Evolutionary conservation across 495 filamentous ascomycete genomes (phyloP).

Genomic region (Collariella sp.): DNA sequence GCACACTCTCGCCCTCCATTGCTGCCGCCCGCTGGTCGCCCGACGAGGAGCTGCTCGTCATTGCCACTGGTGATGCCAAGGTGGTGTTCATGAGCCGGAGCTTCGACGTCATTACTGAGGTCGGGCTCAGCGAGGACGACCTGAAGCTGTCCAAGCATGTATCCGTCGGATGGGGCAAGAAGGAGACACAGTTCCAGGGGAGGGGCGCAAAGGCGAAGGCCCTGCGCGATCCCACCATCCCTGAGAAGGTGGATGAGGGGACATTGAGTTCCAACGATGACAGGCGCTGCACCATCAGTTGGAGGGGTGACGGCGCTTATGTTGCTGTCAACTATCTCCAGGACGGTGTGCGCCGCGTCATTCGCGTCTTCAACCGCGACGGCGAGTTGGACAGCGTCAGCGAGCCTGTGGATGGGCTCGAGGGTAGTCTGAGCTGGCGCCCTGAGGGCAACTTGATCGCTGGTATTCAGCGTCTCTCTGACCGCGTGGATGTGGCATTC

Average conservation of each 20-base stretch:
- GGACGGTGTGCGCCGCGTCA: slow-evolving; percentile 55
- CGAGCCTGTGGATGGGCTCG: slow-evolving; percentile 85
- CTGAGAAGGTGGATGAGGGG: slow-evolving; percentile 85
- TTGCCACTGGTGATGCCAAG: slow-evolving; percentile 69
- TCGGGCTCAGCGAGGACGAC: slow-evolving; percentile 63
- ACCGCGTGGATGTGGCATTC: slow-evolving; percentile 76
- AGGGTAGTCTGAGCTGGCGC: slow-evolving; percentile 82
- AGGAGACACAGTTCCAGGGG: slow-evolving; percentile 95
- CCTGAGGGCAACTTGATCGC: slow-evolving; percentile 85
- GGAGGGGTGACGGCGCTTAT: slow-evolving; percentile 91
- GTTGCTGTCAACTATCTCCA: slow-evolving; percentile 78
- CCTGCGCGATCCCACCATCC: slow-evolving; percentile 85
- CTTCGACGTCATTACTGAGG: slow-evolving; percentile 73
- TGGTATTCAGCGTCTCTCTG: slow-evolving; percentile 61
- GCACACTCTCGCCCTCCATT: slow-evolving; percentile 87
- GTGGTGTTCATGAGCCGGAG: slow-evolving; percentile 86
- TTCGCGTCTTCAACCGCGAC: slow-evolving; percentile 84
- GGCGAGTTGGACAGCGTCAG: slow-evolving; percentile 83
- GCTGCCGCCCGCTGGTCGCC: slow-evolving; percentile 88
- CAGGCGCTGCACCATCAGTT: slow-evolving; percentile 62
- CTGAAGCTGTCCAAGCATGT: slow-evolving; percentile 87
- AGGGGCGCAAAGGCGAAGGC: slow-evolving; percentile 86
- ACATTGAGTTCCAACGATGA: slow-evolving; percentile 64
- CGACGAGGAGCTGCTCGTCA: slow-evolving; percentile 81
- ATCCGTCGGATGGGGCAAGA: slow-evolving; percentile 96